Evolutionary conservation across 768 basidiomycete species (phyloP), one percentile per base, ranked within the genome.

Genomic region (Lentinus tigrinus): DNA sequence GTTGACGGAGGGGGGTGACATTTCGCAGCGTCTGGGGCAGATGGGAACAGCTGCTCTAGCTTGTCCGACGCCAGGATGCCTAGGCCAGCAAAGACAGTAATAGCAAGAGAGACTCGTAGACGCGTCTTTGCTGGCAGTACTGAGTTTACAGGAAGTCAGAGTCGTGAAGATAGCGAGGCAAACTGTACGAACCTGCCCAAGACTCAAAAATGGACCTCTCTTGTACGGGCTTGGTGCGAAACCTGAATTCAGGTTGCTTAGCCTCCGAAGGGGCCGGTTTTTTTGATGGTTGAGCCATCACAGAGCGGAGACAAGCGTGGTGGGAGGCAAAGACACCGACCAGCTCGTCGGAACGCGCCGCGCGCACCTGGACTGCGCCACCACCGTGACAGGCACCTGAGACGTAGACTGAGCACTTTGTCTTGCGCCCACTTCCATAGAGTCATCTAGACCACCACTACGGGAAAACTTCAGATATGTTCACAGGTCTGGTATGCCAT

Each of bases 401-500:
- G 24, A 5, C 38, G n/a, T 23, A 43, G 2, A 34, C 17, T 19
- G 34, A 8, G 21, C 46, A 47, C 39, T 16, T 38, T 23, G 37
- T 51, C 59, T 19, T 28, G 37, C 58, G 23, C 40, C 47, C 24
- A 42, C 42, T 44, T 52, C 44, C 34, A 31, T 5, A 46, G 43
- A 24, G 17, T 27, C 23, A 31, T 27, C 24, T 28, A 28, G 8
- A 10, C 27, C 49, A 26, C 19, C 10, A 38, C 17, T n/a, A 31
- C 38, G 53, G 4, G 19, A 42, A 9, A 14, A 2, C 7, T 19
- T 14, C 19, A 43, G 40, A 34, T 47, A 91, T 91, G 89, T 91
- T 91, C 72, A 91, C 89, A 52, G 89, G 89, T 65, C 78, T 91
- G 74, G 89, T 89, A 77, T 67, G 86, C 69, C 40, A 31, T 44